Conservation (phyloP, 768 basidiomycete species). For the Leucocoprinus leucothites region DNA sequence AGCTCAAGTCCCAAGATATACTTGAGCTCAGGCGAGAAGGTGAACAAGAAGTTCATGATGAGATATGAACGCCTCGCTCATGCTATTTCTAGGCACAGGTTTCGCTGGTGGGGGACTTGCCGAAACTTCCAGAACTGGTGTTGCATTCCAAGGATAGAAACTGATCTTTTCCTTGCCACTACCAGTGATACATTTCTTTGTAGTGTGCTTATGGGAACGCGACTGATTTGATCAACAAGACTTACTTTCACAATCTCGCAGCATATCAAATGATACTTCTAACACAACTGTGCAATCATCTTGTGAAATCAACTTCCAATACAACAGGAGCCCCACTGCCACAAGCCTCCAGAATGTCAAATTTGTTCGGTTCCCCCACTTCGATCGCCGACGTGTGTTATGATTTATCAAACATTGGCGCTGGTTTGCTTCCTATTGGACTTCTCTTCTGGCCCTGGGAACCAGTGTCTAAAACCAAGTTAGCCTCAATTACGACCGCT, state of each 20-base stretch:
- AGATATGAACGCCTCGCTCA: neutral
- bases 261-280: neutral
- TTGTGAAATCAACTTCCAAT: neutral
- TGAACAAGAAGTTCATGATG: slow-evolving; percentile 23
- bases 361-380: neutral
- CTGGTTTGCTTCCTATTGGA: neutral
- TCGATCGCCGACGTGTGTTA: too few species aligned
- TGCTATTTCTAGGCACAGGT: slow-evolving; percentile 64
- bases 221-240: neutral
- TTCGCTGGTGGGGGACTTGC: slow-evolving; percentile 94
- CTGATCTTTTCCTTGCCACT: neutral
- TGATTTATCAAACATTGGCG: too few species aligned
- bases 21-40: slow-evolving; percentile 90
- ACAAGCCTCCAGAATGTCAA: neutral
- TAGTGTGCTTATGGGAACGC: neutral
- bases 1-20: slow-evolving; percentile 65
- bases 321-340: neutral
- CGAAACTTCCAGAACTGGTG: slow-evolving; percentile 76
- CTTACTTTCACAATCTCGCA: neutral
- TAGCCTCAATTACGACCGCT: neutral
- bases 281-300: neutral
- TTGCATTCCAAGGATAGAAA: slow-evolving; percentile 79
- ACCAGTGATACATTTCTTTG: neutral
- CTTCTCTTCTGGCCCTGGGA: neutral
- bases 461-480: neutral